Conservation (phyloP, 106 monocot genomes). For the Hemerocallis citrina region DNA sequence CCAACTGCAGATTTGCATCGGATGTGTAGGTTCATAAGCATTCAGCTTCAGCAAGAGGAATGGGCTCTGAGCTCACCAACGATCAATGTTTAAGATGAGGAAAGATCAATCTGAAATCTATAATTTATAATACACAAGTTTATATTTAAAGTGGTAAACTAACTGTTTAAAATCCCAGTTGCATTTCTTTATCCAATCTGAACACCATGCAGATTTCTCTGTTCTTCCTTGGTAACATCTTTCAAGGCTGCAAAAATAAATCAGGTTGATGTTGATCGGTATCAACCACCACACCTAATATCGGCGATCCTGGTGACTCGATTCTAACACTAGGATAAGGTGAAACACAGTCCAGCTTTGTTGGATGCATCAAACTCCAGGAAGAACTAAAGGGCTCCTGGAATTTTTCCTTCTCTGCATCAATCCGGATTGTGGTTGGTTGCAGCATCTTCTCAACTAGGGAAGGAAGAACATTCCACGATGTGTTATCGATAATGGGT, state of each 20-base stretch:
- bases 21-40: too few species aligned
- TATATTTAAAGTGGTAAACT: slow-evolving; percentile 29
- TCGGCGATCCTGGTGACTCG: slow-evolving; percentile 53
- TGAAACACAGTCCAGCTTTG: slow-evolving; percentile 22
- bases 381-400: too few species aligned
- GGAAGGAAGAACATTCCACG: background rate
- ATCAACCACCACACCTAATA: slow-evolving; percentile 13
- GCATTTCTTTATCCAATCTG: too few species aligned
- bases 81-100: too few species aligned
- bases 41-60: too few species aligned
- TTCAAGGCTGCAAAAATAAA: slow-evolving; percentile 70
- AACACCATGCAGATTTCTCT: too few species aligned
- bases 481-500: slow-evolving; percentile 16
- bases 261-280: slow-evolving; percentile 69
- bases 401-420: slow-evolving; percentile 10
- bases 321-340: slow-evolving; percentile 55
- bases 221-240: too few species aligned
- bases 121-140: slow-evolving; percentile 13
- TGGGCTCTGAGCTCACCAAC: too few species aligned
- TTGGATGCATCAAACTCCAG: too few species aligned
- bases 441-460: background rate
- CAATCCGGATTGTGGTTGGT: too few species aligned
- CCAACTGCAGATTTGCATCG: too few species aligned
- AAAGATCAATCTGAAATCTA: background rate
- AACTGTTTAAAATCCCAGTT: background rate